Evolutionary conservation across 352 stramenopile genomes (phyloP), one percentile per base, ranked within the genome.

Genomic region (Phytophthora pini): DNA sequence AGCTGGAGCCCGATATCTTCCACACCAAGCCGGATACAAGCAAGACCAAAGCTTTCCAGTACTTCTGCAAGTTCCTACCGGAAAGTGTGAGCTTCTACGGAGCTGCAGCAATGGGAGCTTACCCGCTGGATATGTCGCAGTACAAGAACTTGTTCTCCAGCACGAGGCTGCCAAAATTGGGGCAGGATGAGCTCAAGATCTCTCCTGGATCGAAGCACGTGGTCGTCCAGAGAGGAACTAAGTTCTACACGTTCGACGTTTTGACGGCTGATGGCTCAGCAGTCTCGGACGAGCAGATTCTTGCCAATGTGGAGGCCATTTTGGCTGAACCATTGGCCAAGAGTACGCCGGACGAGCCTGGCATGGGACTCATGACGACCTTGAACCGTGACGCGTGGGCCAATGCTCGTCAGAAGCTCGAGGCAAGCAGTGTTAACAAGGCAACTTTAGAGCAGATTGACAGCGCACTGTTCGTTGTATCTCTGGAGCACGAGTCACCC

Each of bases 41-140:
- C 60, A 95, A 95, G 71, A 96, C 82, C n/a, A 72, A 49, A 8
- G 68, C 76, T 7, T 97, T 96, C 68, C 64, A 96, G 59, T 89
- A 86, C 66, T 91, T 92, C 58, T 88, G 80, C 68, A 92, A 87
- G 53, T 39, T 94, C 13, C 66, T 97, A n/a, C 91, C 91, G 0
- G 85, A 95, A 67, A 75, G 77, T 1, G 64, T 97, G 36, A 92
- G 85, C 31, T 97, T 97, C 65, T 97, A 97, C 65, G 88, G 87
- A 40, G 90, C 91, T 17, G 90, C 91, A 15, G 85, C 84, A 5
- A 31, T 96, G 5, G 86, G 88, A 34, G 89, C 90, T 15, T 97
- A 97, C 68, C 88, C 91, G 27, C 76, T 97, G 24, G 90, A 97
- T 74, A 97, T 97, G 91, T 97, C 85, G 61, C 89, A 97, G 74